These are phyloP conservation scores for Seiridium cupressi DNA, from an alignment of 2,329 filamentous ascomycete genomes.

Conservation along the genomic window DNA sequence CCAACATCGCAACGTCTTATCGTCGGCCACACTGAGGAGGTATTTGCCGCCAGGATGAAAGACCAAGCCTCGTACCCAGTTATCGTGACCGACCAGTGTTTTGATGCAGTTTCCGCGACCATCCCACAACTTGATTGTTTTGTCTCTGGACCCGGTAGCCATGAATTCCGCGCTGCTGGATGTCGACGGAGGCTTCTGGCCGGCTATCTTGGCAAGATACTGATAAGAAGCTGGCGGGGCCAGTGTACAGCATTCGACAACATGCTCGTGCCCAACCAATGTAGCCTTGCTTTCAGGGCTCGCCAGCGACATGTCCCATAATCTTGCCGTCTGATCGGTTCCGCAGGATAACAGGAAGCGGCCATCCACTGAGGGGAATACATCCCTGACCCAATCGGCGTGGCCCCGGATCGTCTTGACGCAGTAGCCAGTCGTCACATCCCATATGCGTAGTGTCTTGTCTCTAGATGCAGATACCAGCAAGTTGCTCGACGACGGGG, in stretches of 20 bases:
- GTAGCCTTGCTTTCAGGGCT: slow-evolving; percentile 72
- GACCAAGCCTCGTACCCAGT: slow-evolving; percentile 83
- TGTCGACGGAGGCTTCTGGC: slow-evolving; percentile 76
- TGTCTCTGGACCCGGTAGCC: slow-evolving; percentile 86
- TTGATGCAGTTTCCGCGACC: slow-evolving; percentile 80
- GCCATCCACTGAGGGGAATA: slow-evolving; percentile 79
- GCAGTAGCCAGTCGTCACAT: slow-evolving; percentile 89
- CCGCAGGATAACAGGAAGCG: slow-evolving; percentile 80
- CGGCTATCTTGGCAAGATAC: slow-evolving; percentile 75
- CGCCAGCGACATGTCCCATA: slow-evolving; percentile 79
- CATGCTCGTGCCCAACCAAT: slow-evolving; percentile 82
- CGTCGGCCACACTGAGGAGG: slow-evolving; percentile 79
- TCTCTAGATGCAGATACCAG: slow-evolving; percentile 85
- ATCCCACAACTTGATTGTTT: slow-evolving; percentile 89
- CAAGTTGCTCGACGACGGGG: slow-evolving; percentile 77
- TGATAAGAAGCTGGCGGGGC: slow-evolving; percentile 77
- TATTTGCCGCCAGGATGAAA: slow-evolving; percentile 95
- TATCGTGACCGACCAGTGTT: slow-evolving; percentile 84
- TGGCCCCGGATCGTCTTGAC: slow-evolving; percentile 87
- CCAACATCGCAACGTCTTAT: slow-evolving; percentile 93
- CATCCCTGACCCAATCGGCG: slow-evolving; percentile 86
- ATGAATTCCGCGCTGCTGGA: slow-evolving; percentile 81
- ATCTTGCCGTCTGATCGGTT: slow-evolving; percentile 74
- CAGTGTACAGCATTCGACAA: slow-evolving; percentile 81
- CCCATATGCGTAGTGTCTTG: slow-evolving; percentile 84